phyloP scores from a whole-genome alignment of 2,329 filamentous ascomycete genomes.

The Aspergillus sp. region DNA sequence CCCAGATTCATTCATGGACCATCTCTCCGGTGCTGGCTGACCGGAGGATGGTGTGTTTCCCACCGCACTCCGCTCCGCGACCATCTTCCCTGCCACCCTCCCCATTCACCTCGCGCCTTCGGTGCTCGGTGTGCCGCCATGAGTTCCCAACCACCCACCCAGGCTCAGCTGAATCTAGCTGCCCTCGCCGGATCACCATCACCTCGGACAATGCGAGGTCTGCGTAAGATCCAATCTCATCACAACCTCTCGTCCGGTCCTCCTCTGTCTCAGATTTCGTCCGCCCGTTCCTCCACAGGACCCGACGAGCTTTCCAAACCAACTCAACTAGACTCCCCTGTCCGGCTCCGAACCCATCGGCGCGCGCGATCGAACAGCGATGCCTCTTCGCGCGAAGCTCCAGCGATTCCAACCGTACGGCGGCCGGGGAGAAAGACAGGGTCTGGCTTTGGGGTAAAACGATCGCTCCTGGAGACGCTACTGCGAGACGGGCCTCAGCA shows the following conservation, averaged over 20 bases:
- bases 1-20: conserved; percentile 9
- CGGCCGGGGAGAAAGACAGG: conserved; percentile 50
- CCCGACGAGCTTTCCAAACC: conserved; percentile 31
- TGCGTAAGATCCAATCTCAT: conserved; percentile 77
- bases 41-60: conserved; percentile 30
- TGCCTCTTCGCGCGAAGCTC: conserved; percentile 54
- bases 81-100: too few relatives aligned
- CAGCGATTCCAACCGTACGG: conserved; percentile 33
- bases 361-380: conserved; percentile 75
- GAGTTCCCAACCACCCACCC: conserved; percentile 28
- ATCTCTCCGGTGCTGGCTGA: conserved; percentile 19
- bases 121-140: conserved; percentile 4
- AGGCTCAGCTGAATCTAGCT: conserved; percentile 31
- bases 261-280: conserved; percentile 55
- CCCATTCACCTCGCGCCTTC: too few relatives aligned
- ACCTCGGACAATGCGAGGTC: conserved; percentile 64
- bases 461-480: conserved; percentile 69
- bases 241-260: conserved; percentile 63
- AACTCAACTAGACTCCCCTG: conserved; percentile 33
- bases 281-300: conserved; percentile 26
- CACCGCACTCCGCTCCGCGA: background rate
- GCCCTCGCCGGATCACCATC: conserved; percentile 35
- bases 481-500: conserved; percentile 79
- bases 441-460: conserved; percentile 49
- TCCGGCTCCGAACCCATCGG: conserved; percentile 41